Evolutionary conservation across 176 grass and related monocot species (phyloP).

Genomic region (Saccharum officinarum): DNA sequence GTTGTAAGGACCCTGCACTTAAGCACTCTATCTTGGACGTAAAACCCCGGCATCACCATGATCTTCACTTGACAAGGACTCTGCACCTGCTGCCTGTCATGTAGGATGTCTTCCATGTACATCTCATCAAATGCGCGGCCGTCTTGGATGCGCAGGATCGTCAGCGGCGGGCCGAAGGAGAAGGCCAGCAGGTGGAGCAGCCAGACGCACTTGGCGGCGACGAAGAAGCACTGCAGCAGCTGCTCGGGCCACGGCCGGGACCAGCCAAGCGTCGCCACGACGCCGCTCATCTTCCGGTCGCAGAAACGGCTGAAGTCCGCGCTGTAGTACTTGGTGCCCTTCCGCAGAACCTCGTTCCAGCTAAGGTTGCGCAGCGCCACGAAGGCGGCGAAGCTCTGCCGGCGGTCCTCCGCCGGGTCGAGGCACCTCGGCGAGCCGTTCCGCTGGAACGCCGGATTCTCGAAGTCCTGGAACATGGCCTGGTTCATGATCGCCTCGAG

Average conservation of each 20-base stretch:
- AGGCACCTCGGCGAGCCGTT: conserved; percentile 59
- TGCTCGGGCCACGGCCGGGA: conserved; percentile 81
- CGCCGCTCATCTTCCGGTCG: conserved; percentile 84
- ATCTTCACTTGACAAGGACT: conserved; percentile 55
- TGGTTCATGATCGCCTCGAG: conserved; percentile 77
- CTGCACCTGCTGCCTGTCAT: conserved; percentile 43
- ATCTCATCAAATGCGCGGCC: conserved; percentile 51
- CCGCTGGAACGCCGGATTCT: conserved; percentile 69
- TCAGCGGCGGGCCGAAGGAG: conserved; percentile 68
- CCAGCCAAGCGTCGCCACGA: conserved; percentile 68
- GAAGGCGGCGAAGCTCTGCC: conserved; percentile 64
- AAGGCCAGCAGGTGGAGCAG: conserved; percentile 83
- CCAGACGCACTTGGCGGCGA: conserved; percentile 85
- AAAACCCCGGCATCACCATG: conserved; percentile 92
- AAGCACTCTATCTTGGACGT: conserved; percentile 73
- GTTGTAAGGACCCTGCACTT: conserved; percentile 75
- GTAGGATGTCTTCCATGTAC: conserved; percentile 82
- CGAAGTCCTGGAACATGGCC: conserved; percentile 80
- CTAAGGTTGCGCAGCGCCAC: conserved; percentile 76
- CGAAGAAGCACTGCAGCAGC: conserved; percentile 86
- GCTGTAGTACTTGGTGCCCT: conserved; percentile 85
- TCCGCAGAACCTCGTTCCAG: conserved; percentile 89
- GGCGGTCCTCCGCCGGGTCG: conserved; percentile 53
- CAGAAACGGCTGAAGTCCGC: conserved; percentile 88
- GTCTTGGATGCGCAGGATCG: conserved; percentile 59